phyloP scores from a whole-genome alignment of 225 moss, liverwort and hornwort species.

The Neckera pumila region DNA sequence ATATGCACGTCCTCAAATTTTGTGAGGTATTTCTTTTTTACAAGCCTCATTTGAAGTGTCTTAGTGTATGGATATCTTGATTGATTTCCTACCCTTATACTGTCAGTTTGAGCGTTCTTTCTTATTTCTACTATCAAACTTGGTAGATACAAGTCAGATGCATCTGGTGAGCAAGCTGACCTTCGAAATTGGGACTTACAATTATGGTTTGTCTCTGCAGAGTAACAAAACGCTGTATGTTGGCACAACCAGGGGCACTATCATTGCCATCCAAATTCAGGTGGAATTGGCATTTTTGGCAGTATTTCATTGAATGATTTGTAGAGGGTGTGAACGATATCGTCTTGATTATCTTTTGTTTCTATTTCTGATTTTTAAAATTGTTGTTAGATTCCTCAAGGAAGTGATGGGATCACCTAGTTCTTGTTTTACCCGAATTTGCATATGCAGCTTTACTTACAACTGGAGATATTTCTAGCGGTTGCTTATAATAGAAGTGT shows the following conservation, averaged over 20 bases:
- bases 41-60: not conserved
- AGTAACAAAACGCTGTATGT: slow-evolving; percentile 10
- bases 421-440: not conserved
- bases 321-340: not conserved
- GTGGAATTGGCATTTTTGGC: not conserved
- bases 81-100: not conserved
- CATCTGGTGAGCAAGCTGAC: not conserved
- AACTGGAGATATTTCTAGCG: not conserved
- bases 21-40: not conserved
- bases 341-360: not conserved
- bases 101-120: not conserved
- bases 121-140: not conserved
- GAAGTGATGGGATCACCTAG: not conserved
- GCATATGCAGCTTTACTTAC: not conserved
- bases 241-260: slow-evolving; percentile 22
- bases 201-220: not conserved
- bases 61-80: not conserved
- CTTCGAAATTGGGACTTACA: not conserved
- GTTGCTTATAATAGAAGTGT: not conserved
- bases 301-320: not conserved
- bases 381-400: not conserved
- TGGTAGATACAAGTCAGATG: not conserved
- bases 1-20: not conserved
- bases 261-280: slow-evolving; percentile 18
- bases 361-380: not conserved